phyloP scores from a whole-genome alignment of 371 early-diverging fungal genomes.

The Mucor plumbeus region DNA sequence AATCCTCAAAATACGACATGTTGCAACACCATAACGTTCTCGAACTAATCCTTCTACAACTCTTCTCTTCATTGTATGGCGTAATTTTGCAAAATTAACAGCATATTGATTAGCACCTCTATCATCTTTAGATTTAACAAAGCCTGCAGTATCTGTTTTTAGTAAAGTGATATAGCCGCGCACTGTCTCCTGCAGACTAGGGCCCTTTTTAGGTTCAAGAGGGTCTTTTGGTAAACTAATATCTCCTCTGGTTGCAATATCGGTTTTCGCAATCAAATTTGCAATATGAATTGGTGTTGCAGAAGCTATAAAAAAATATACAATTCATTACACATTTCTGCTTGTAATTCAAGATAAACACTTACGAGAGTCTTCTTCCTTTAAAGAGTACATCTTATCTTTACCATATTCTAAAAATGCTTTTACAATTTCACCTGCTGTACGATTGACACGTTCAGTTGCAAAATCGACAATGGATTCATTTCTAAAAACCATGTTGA shows the following conservation, averaged over 20 bases:
- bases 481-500: conserved; percentile 80
- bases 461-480: conserved; percentile 71
- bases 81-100: conserved; percentile 66
- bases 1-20: conserved; percentile 76
- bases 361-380: conserved; percentile 61
- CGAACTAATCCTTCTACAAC: conserved; percentile 72
- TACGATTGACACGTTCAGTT: conserved; percentile 66
- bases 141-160: conserved; percentile 64
- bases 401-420: conserved; percentile 61
- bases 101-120: conserved; percentile 78
- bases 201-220: conserved; percentile 47
- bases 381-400: conserved; percentile 53
- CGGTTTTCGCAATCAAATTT: conserved; percentile 52
- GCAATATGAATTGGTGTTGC: conserved; percentile 64
- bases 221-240: conserved; percentile 62
- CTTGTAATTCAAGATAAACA: neutral
- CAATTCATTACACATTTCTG: too few relatives aligned
- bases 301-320: conserved; percentile 33
- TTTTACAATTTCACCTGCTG: conserved; percentile 69
- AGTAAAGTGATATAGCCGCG: conserved; percentile 73
- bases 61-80: conserved; percentile 62
- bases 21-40: conserved; percentile 78
- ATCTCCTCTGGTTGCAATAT: conserved; percentile 51
- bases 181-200: conserved; percentile 53
- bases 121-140: conserved; percentile 74